Percentiles rank a stretch among this genome's conserved stretches.
These are phyloP conservation scores for Lasiosphaeria ovina DNA, from an alignment of 495 filamentous ascomycete genomes.

Conservation along the genomic window DNA sequence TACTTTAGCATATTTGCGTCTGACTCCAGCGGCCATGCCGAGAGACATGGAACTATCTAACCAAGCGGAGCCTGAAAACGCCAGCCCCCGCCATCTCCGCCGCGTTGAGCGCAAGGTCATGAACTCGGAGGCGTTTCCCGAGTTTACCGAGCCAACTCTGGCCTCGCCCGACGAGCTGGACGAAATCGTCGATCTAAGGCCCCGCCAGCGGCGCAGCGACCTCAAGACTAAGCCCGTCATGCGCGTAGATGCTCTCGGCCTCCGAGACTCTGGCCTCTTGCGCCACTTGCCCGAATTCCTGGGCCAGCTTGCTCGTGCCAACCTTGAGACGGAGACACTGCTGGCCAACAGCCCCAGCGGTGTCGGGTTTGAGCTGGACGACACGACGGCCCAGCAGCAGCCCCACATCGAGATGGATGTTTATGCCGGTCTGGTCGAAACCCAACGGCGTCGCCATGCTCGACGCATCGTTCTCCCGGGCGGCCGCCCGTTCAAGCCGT, in stretches of 20 bases:
- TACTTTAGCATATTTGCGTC: constrained; percentile 15
- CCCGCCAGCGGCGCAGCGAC: constrained; percentile 3
- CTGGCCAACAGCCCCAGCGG: constrained; percentile 23
- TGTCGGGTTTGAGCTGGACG: constrained; percentile 23
- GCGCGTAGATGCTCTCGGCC: constrained; percentile 25
- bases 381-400: constrained; percentile 12
- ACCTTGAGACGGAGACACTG: constrained; percentile 25
- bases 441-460: constrained; percentile 17
- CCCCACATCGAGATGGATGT: constrained; percentile 29
- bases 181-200: constrained; percentile 23
- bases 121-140: constrained; percentile 24
- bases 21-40: constrained; percentile 8
- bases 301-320: constrained; percentile 26
- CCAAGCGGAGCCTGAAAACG: constrained; percentile 18
- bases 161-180: constrained; percentile 27
- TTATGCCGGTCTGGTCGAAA: constrained; percentile 20
- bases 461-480: constrained; percentile 18
- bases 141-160: constrained; percentile 24
- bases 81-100: constrained; percentile 13
- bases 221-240: constrained; percentile 15
- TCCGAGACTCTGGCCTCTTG: constrained; percentile 25
- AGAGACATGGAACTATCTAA: constrained; percentile 1
- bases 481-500: constrained; percentile 10
- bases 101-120: constrained; percentile 15
- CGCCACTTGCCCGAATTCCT: constrained; percentile 28